Evolutionary conservation across 1,284 basidiomycete species (phyloP).

Genomic region (Cryptococcus jaspeensis): DNA sequence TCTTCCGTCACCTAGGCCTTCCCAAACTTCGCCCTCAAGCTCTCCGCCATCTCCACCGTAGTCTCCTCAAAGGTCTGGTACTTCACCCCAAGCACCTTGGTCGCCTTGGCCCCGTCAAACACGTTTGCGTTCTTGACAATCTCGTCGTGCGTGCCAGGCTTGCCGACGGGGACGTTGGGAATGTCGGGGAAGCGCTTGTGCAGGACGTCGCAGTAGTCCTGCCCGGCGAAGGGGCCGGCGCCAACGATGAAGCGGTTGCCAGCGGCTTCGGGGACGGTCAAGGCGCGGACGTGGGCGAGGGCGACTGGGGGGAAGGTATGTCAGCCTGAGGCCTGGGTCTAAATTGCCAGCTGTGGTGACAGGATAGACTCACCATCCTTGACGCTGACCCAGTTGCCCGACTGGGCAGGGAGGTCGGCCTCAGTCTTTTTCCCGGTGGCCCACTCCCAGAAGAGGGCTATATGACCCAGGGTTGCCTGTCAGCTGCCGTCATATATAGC

Average conservation of each 20-base stretch:
- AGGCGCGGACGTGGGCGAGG: constrained; percentile 59
- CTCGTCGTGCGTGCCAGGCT: constrained; percentile 22
- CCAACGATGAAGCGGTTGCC: constrained; percentile 61
- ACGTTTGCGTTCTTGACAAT: constrained; percentile 23
- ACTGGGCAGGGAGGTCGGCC: constrained; percentile 37
- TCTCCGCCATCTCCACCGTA: constrained; percentile 36
- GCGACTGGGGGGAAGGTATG: constrained; percentile 54
- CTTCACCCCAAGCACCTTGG: constrained; percentile 39
- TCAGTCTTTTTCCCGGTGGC: constrained; percentile 51
- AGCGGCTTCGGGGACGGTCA: constrained; percentile 58
- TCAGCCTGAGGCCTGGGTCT: background rate
- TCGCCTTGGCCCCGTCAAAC: constrained; percentile 35
- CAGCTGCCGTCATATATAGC: background rate
- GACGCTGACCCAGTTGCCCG: constrained; percentile 61
- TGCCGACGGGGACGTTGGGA: constrained; percentile 37
- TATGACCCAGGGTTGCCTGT: constrained; percentile 13
- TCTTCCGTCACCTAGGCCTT: background rate
- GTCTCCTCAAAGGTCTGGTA: constrained; percentile 33
- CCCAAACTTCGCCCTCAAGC: constrained; percentile 33
- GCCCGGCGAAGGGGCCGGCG: constrained; percentile 44
- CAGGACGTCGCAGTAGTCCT: constrained; percentile 36
- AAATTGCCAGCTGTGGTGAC: too few relatives aligned
- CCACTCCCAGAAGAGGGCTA: constrained; percentile 47
- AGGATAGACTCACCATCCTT: constrained; percentile 41
- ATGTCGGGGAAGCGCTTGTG: constrained; percentile 32